These are phyloP conservation scores for Penicillium herquei DNA, from an alignment of 495 filamentous ascomycete genomes.

Conservation along the genomic window DNA sequence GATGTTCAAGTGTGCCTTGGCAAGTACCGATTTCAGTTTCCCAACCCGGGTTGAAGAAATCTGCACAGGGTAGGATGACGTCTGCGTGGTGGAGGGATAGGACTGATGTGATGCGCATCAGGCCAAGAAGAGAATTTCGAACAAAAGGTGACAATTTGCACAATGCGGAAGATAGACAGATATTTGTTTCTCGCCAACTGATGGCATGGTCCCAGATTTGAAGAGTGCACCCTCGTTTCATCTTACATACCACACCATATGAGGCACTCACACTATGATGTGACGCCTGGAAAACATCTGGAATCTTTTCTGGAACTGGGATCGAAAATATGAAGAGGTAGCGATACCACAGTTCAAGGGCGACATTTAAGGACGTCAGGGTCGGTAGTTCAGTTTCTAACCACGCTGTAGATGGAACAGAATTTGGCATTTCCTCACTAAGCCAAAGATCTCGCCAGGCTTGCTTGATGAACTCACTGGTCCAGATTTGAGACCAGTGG, in stretches of 20 bases:
- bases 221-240: constrained; percentile 57
- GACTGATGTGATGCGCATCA: constrained; percentile 59
- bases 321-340: constrained; percentile 71
- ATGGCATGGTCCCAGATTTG: constrained; percentile 72
- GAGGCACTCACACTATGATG: constrained; percentile 64
- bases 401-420: constrained; percentile 51
- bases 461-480: constrained; percentile 57
- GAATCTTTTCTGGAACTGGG: constrained; percentile 61
- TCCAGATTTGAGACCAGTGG: constrained; percentile 66
- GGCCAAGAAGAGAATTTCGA: constrained; percentile 51
- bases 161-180: constrained; percentile 58
- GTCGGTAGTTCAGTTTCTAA: constrained; percentile 60
- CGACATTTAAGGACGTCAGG: constrained; percentile 52
- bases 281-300: constrained; percentile 64
- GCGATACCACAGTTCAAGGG: constrained; percentile 61
- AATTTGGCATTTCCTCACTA: constrained; percentile 53
- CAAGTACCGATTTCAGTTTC: constrained; percentile 64
- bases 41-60: constrained; percentile 69
- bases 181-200: constrained; percentile 61
- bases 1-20: constrained; percentile 56
- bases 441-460: constrained; percentile 64
- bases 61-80: constrained; percentile 61
- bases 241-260: constrained; percentile 66
- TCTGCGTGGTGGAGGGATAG: constrained; percentile 64
- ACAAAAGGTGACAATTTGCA: constrained; percentile 59